Evolutionary conservation across 805 yeast species (phyloP).

Genomic region (Monosporozyma solicola): DNA sequence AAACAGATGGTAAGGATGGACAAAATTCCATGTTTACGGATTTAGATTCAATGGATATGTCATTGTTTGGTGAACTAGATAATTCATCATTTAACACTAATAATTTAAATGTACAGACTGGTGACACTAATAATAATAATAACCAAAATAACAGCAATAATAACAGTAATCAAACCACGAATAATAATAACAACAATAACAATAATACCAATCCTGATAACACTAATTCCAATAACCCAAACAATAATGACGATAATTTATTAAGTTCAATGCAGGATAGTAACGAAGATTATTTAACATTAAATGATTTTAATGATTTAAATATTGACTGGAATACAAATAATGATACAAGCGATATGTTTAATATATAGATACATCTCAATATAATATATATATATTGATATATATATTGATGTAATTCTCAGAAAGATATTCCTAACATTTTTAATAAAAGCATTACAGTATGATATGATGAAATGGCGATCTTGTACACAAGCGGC

Average conservation of each 20-base stretch:
- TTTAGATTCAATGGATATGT: slow-evolving; percentile 23
- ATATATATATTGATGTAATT: neutral
- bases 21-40: slow-evolving; percentile 11
- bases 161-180: neutral
- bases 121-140: neutral
- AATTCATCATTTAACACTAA: slow-evolving; percentile 23
- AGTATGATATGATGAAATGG: neutral
- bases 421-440: slow-evolving; percentile 4
- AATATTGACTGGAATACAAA: slow-evolving; percentile 28
- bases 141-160: neutral
- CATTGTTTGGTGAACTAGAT: slow-evolving; percentile 28
- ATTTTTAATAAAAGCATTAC: neutral
- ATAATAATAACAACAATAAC: slow-evolving; percentile 3
- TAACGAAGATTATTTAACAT: slow-evolving; percentile 28
- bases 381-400: neutral
- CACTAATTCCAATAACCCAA: neutral
- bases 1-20: neutral
- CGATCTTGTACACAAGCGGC: neutral
- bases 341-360: slow-evolving; percentile 15
- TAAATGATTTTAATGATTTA: slow-evolving; percentile 30
- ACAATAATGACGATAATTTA: neutral
- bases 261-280: slow-evolving; percentile 11
- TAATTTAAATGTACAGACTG: slow-evolving; percentile 10
- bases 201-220: slow-evolving; percentile 3
- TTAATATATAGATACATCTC: neutral